Evolutionary conservation across 75 land plant species (phyloP).

Genomic region (Sequoiadendron giganteum): DNA sequence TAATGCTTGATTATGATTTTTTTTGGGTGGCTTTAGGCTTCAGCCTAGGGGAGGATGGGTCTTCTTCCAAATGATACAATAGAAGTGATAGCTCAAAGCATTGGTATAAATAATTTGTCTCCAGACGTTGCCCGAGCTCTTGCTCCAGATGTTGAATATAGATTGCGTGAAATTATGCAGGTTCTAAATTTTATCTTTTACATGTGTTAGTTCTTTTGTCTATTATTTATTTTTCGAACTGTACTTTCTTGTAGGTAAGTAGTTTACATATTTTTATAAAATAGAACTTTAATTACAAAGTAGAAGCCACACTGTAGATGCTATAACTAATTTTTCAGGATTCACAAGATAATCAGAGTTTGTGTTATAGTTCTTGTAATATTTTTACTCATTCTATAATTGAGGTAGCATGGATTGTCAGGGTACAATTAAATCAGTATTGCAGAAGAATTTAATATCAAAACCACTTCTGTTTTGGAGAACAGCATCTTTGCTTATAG

Average conservation of each 20-base stretch:
- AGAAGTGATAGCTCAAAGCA: conserved; percentile 88
- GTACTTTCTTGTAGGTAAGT: not conserved
- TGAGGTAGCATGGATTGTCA: not conserved
- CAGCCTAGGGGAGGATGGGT: conserved; percentile 53
- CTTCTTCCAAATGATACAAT: conserved; percentile 87
- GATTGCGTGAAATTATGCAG: conserved; percentile 97
- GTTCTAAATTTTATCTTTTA: conserved; percentile 23
- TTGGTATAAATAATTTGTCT: conserved; percentile 76
- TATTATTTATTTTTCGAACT: not conserved
- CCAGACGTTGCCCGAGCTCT: conserved; percentile 81
- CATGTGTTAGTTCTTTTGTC: not conserved
- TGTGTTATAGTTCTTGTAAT: not conserved
- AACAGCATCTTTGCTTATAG: not conserved
- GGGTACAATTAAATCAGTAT: no score
- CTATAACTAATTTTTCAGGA: not conserved
- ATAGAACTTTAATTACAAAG: not conserved
- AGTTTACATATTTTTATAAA: not conserved
- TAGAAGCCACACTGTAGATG: not conserved
- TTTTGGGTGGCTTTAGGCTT: not conserved
- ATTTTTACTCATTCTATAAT: not conserved
- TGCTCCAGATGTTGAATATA: conserved; percentile 96
- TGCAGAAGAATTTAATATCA: no score
- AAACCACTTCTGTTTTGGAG: not conserved
- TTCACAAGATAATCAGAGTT: not conserved
- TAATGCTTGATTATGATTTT: not conserved